Base-by-base conservation (phyloP, 2,329 filamentous ascomycete genomes). In the Albophoma yamanashiensis region DNA sequence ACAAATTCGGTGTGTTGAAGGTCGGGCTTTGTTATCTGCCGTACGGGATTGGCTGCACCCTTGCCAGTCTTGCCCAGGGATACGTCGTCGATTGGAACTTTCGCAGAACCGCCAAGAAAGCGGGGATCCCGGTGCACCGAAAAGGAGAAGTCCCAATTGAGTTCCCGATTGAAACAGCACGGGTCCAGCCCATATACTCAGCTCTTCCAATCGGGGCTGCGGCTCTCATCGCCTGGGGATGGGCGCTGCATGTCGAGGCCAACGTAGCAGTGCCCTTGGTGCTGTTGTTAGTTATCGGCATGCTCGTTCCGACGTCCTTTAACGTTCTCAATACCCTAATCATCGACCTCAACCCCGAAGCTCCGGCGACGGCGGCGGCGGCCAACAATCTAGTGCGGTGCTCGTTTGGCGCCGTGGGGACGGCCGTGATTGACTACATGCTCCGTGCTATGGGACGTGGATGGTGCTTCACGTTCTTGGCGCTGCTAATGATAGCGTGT, bases 21-120 rank as follows among this genome's bases (percentile, higher is more conserved):
- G 74, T 82, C 36, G 81, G 82, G 3, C 73, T 84, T 3, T 82
- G 81, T 63, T 84, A 80, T 64, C 72, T 84, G 15, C 81, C 81
- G 0, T 79, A 83, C 58, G 82, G 81, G 0, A 66, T 78, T 2
- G 80, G 80, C 4, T 82, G 78, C 60, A 79, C 75, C 45, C 61
- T 77, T 12, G 76, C 80, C 1, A 76, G 79, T 15, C 65, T 83
- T 34, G 68, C 71, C n/a, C 81, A 83, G 62, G 88, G 89, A 6
- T 79, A 79, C 63, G 67, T 83, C 7, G 74, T 82, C 56, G 81
- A 84, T 71, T 86, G 83, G 78, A 92, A 92, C 70, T 95, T 89
- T 70, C 79, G 84, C 8, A 82, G 88, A 45, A 80, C 86, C 55
- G 88, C 89, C 1, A 78, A 76, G 56, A 78, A 79, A 39, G 75